phyloP scores from a whole-genome alignment of 2,329 filamentous ascomycete species.

The Hypomyces rosellus region DNA sequence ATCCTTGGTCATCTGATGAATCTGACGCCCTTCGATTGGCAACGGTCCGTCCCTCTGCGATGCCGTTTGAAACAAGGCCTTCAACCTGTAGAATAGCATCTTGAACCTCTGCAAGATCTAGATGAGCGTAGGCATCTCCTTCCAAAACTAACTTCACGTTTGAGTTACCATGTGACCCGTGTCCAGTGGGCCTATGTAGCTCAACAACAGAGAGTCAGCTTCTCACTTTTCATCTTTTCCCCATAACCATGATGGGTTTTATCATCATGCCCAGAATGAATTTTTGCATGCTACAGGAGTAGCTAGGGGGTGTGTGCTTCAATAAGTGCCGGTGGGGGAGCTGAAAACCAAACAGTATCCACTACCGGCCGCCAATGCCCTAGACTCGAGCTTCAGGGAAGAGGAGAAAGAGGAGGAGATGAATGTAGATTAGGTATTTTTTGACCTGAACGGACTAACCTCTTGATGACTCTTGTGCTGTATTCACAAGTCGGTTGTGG shows the following conservation, averaged over 20 bases:
- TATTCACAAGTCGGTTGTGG: conserved; percentile 48
- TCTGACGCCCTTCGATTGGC: conserved; percentile 5
- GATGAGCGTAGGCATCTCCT: conserved; percentile 27
- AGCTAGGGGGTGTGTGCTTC: conserved; percentile 8
- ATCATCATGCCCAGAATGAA: neutral
- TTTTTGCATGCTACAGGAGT: conserved; percentile 1
- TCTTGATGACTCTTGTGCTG: conserved; percentile 9
- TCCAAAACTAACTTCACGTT: conserved; percentile 9
- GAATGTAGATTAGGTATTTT: conserved; percentile 1
- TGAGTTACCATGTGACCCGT: conserved; percentile 3
- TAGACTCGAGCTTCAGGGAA: neutral
- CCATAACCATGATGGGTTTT: neutral
- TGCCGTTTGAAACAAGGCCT: conserved; percentile 1
- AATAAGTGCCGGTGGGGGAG: no score
- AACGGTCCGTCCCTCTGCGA: neutral
- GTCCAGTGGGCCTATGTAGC: conserved; percentile 3
- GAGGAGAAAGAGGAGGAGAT: neutral
- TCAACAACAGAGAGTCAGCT: conserved; percentile 5
- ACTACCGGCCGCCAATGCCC: conserved; percentile 7
- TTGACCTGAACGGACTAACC: neutral
- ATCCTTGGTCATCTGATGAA: conserved; percentile 2
- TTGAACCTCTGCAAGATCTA: conserved; percentile 28
- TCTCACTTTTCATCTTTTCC: neutral
- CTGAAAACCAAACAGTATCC: conserved; percentile 3
- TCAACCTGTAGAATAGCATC: conserved; percentile 30